Evolutionary conservation across 257 asterid genomes (phyloP), one percentile per base, ranked within the genome.

Genomic region (Fraxinus pennsylvanica): DNA sequence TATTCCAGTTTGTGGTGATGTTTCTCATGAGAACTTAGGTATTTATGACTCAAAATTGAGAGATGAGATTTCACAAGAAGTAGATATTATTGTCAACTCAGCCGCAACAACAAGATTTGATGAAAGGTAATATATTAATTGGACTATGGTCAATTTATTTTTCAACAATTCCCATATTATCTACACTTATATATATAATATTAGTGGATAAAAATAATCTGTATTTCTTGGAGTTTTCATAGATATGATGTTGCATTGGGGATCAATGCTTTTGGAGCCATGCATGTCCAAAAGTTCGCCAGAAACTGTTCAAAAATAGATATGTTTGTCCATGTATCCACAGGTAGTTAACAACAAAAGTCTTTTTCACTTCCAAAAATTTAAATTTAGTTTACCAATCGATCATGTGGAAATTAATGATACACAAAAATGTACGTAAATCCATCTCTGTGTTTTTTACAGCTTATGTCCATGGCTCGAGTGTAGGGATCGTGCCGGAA

Each of bases 231-330:
- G 45, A 39, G 45, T 8, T 43, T 10, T 10, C n/a, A 27, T 27
- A 87, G 96, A 77, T 91, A 91, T 22, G 92, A 91, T 81, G 77
- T 84, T 38, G 86, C 96, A 15, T 65, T 88, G 76, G 79, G 78
- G 47, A 81, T 85, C 76, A 91, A 91, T 47, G 79, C 79, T 0
- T 63, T 84, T 71, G 96, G 94, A 77, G 79, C 84, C 10, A 7
- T 71, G 66, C 76, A 89, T 76, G 80, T 87, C 17, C 81, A 71
- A 41, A 81, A 87, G 10, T 91, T 91, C 17, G 85, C 89, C 25
- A 66, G 74, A 2, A 87, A 74, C 27, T 91, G 92, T 73, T 41
- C 78, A 17, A 89, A 88, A 66, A 19, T 82, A 27, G 83, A 84
- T 39, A 81, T 83, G 70, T 77, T 91, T 76, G 86, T 86, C 70